Evolutionary conservation across 352 stramenopile genomes (phyloP).

Genomic region (Globisporangium okanoganense): DNA sequence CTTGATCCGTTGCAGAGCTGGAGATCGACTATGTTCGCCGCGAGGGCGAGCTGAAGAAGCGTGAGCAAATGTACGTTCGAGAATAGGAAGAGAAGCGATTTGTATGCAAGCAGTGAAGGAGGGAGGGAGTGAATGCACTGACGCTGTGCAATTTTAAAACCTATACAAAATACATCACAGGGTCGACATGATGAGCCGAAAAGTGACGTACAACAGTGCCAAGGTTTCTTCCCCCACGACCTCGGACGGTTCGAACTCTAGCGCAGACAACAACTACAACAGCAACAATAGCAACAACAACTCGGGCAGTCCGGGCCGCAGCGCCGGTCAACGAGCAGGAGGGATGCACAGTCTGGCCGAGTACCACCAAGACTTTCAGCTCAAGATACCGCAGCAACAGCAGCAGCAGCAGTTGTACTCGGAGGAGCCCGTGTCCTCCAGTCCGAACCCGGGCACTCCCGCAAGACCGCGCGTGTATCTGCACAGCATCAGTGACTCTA

Average conservation of each 20-base stretch:
- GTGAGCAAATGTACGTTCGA: conserved; percentile 70
- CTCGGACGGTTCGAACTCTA: conserved; percentile 76
- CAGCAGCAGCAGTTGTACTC: conserved; percentile 1
- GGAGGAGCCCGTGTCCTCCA: conserved; percentile 1
- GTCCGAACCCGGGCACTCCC: not conserved
- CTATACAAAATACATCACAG: conserved; percentile 20
- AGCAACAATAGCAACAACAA: conserved; percentile 52
- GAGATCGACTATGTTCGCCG: conserved; percentile 76
- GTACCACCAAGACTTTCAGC: conserved; percentile 39
- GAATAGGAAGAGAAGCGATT: not conserved
- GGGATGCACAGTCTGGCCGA: conserved; percentile 27
- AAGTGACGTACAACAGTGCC: conserved; percentile 45
- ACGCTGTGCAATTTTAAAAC: conserved; percentile 9
- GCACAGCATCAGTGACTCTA: conserved; percentile 15
- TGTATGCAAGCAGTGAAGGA: conserved; percentile 1
- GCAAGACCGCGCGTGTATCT: conserved; percentile 5
- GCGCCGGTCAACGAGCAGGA: conserved; percentile 20
- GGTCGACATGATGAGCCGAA: conserved; percentile 77
- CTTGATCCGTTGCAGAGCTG: conserved; percentile 33
- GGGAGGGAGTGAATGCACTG: not conserved
- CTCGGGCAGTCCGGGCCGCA: conserved; percentile 38
- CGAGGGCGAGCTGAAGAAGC: conserved; percentile 82
- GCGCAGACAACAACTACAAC: conserved; percentile 62
- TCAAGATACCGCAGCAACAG: conserved; percentile 14
- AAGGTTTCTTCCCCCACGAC: conserved; percentile 70